These are phyloP conservation scores for Fusarium solani-melongenae DNA, from an alignment of 2,329 filamentous ascomycete genomes.

Conservation along the genomic window DNA sequence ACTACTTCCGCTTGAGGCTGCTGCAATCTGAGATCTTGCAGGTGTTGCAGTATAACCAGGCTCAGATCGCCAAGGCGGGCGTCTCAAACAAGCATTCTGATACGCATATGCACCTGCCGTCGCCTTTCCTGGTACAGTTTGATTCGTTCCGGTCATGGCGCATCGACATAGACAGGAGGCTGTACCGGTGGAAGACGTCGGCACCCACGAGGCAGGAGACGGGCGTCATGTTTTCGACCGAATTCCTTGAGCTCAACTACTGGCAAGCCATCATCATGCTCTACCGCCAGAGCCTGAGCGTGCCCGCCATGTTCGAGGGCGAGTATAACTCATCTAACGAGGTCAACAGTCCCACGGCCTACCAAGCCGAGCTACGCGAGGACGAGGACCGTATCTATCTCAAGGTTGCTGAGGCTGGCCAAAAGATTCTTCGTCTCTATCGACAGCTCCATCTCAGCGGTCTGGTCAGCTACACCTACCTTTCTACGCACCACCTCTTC, in stretches of 20 bases:
- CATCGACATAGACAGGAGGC: conserved; percentile 82
- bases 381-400: conserved; percentile 93
- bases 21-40: conserved; percentile 96
- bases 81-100: conserved; percentile 76
- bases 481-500: conserved; percentile 95
- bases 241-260: conserved; percentile 95
- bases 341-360: conserved; percentile 70
- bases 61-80: conserved; percentile 77
- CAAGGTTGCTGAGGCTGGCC: conserved; percentile 94
- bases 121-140: conserved; percentile 86
- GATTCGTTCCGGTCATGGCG: conserved; percentile 90
- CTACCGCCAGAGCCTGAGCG: conserved; percentile 89
- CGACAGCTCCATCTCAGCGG: conserved; percentile 87
- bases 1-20: conserved; percentile 89
- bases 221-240: conserved; percentile 87
- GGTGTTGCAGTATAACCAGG: conserved; percentile 91
- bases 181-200: conserved; percentile 87
- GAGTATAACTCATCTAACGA: conserved; percentile 77
- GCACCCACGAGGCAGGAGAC: conserved; percentile 83
- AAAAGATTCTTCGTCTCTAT: conserved; percentile 91
- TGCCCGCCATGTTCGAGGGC: conserved; percentile 84
- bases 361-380: conserved; percentile 74
- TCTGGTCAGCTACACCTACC: conserved; percentile 94
- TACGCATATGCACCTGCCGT: conserved; percentile 82
- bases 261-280: conserved; percentile 98